phyloP scores from a whole-genome alignment of 305 asterid genomes.

The Fraxinus baroniana region DNA sequence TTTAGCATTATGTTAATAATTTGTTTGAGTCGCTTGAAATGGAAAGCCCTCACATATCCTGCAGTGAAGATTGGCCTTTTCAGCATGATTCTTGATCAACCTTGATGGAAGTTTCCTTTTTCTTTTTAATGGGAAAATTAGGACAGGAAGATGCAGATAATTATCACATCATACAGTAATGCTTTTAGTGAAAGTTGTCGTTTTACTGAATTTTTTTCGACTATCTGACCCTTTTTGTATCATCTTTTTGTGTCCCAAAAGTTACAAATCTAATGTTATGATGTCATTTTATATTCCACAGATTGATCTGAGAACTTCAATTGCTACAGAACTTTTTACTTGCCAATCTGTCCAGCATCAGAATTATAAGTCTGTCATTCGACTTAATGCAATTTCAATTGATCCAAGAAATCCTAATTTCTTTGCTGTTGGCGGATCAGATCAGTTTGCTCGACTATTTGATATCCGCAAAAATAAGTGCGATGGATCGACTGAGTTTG shows the following conservation, averaged over 20 bases:
- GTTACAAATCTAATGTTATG: conserved; percentile 18
- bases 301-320: conserved; percentile 85
- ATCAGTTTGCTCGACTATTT: conserved; percentile 74
- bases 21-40: background rate
- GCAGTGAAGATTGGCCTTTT: background rate
- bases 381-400: conserved; percentile 71
- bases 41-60: background rate
- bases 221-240: background rate
- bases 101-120: too few relatives aligned
- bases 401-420: conserved; percentile 86
- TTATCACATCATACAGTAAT: background rate
- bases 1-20: background rate
- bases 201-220: too few relatives aligned
- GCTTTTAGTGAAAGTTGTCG: background rate
- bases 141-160: background rate
- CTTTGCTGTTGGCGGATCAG: conserved; percentile 86
- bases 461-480: conserved; percentile 80
- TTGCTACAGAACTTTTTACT: conserved; percentile 63
- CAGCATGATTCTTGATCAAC: background rate
- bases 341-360: conserved; percentile 49
- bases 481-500: conserved; percentile 65
- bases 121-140: too few relatives aligned
- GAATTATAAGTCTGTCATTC: conserved; percentile 32
- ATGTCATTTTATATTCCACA: conserved; percentile 33
- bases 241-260: background rate